These are phyloP conservation scores for Plenodomus lindquistii DNA, from an alignment of 2,329 filamentous ascomycete genomes.

Conservation along the genomic window DNA sequence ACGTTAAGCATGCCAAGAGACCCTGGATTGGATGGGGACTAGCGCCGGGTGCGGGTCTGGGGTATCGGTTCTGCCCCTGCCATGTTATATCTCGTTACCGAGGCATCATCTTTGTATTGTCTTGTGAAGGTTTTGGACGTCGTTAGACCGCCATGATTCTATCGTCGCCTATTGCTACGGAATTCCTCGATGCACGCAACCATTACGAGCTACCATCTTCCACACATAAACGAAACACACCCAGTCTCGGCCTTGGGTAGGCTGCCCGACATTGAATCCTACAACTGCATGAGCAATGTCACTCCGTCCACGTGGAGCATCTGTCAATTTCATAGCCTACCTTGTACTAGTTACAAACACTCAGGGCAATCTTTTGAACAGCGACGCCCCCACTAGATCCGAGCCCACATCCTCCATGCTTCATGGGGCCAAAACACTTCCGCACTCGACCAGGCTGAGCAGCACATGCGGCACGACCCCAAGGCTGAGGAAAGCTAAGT, in stretches of 20 bases:
- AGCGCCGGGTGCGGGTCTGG: constrained; percentile 1
- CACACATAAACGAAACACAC: no score
- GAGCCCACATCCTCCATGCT: not conserved
- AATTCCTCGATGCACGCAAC: no score
- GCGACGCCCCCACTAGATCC: not conserved
- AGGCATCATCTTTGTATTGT: not conserved
- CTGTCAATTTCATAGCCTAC: no score
- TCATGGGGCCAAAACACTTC: constrained; percentile 1
- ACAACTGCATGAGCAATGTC: no score
- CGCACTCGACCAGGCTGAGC: not conserved
- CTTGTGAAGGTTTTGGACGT: no score
- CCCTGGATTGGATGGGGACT: constrained; percentile 2
- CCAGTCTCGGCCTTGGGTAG: no score
- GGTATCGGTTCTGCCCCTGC: not conserved
- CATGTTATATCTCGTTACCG: not conserved
- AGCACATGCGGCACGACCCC: not conserved
- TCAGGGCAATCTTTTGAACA: not conserved
- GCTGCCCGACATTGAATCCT: no score
- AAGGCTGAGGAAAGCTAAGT: constrained; percentile 1
- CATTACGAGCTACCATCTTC: no score
- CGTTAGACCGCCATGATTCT: no score
- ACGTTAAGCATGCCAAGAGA: constrained; percentile 6
- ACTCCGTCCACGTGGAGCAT: no score
- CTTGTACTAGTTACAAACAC: not conserved
- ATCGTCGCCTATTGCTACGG: no score